Percentiles rank a stretch among this genome's conserved stretches.
These are phyloP conservation scores for Chionographis japonica DNA, from an alignment of 106 monocot genomes.

Conservation along the genomic window DNA sequence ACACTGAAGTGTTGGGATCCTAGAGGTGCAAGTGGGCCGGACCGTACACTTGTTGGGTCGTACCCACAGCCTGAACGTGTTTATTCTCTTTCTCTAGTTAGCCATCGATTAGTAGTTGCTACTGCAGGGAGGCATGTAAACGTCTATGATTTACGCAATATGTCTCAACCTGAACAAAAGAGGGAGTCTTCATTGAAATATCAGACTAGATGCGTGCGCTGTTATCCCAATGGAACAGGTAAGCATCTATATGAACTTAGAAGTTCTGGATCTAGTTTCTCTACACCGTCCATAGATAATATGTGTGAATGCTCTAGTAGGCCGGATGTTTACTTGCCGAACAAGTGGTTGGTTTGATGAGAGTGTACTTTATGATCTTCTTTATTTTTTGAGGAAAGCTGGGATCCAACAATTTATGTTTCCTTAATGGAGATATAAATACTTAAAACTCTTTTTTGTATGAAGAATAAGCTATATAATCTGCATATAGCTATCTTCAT, in stretches of 20 bases:
- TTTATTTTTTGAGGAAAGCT: too few species aligned
- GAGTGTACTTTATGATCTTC: too few species aligned
- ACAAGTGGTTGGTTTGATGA: too few species aligned
- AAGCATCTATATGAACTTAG: conserved; percentile 3
- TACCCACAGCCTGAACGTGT: conserved; percentile 92
- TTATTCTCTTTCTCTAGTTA: conserved; percentile 88
- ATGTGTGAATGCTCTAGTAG: too few species aligned
- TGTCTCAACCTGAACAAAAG: conserved; percentile 94
- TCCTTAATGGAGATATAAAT: too few species aligned
- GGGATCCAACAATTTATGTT: too few species aligned
- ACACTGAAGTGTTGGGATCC: conserved; percentile 97
- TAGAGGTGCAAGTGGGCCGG: conserved; percentile 89
- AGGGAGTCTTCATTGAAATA: conserved; percentile 95
- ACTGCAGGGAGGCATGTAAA: conserved; percentile 97
- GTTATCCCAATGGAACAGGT: conserved; percentile 99
- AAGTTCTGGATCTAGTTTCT: not conserved
- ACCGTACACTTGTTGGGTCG: conserved; percentile 71
- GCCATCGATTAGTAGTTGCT: conserved; percentile 77
- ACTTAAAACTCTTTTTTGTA: too few species aligned
- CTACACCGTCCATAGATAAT: too few species aligned
- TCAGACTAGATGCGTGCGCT: conserved; percentile 96
- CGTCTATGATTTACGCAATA: conserved; percentile 91
- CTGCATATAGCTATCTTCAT: too few species aligned
- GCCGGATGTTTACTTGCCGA: too few species aligned
- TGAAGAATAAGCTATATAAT: too few species aligned